phyloP scores from a whole-genome alignment of 2,329 filamentous ascomycete genomes.

The Coniochaeta pulveracea region DNA sequence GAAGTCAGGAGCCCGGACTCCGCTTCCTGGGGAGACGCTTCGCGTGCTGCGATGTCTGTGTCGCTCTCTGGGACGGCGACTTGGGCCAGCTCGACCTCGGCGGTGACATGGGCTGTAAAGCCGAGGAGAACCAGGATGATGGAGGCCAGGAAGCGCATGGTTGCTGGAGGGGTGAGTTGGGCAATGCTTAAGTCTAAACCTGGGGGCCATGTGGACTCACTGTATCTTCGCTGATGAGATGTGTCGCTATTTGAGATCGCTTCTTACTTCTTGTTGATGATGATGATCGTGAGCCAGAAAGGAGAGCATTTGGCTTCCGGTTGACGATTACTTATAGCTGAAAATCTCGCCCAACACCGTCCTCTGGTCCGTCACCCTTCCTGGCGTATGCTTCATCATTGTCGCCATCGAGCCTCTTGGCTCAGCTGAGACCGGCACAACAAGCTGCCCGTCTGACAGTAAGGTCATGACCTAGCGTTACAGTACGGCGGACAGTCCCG shows the following conservation, averaged over 20 bases:
- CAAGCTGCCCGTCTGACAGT: constrained; percentile 4
- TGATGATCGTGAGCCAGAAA: too few relatives aligned
- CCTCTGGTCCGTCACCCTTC: background rate
- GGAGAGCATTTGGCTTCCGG: too few relatives aligned
- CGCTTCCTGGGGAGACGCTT: background rate
- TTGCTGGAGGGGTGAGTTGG: background rate
- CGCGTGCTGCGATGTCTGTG: background rate
- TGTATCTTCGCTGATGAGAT: background rate
- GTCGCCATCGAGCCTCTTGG: background rate
- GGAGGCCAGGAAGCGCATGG: constrained; percentile 3
- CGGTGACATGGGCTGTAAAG: background rate
- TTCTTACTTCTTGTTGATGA: background rate
- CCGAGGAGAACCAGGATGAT: background rate
- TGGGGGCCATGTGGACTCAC: background rate
- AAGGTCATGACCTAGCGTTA: background rate
- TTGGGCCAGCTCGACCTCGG: constrained; percentile 2
- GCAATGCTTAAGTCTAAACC: background rate
- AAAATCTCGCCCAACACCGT: background rate
- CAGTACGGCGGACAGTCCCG: background rate
- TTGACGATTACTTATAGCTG: background rate
- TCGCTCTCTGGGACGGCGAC: background rate
- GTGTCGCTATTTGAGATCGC: background rate
- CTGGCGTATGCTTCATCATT: background rate
- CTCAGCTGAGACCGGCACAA: background rate
- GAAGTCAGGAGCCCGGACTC: background rate